A percentile compares a stretch with the other conserved stretches of the same genome.
These are phyloP conservation scores for Breynia disticha DNA, from an alignment of 441 rosid genomes.

Conservation along the genomic window DNA sequence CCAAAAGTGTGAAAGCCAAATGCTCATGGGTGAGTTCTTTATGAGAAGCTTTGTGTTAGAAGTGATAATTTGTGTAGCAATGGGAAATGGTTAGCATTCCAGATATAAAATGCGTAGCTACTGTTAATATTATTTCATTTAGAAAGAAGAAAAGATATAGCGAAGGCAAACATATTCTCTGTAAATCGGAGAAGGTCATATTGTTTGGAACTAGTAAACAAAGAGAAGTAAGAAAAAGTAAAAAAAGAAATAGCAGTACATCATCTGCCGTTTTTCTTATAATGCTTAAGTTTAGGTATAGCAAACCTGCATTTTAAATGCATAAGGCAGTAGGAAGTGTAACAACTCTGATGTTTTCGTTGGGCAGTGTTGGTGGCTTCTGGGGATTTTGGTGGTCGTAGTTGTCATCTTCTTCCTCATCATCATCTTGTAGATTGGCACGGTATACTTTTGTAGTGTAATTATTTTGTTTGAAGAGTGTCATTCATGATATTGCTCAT, in stretches of 20 bases:
- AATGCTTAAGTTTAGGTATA: not conserved
- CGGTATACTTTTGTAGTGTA: conserved; percentile 10
- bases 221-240: no score
- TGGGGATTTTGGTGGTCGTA: conserved; percentile 39
- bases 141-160: no score
- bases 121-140: no score
- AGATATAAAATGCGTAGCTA: not conserved
- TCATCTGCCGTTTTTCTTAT: no score
- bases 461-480: conserved; percentile 4
- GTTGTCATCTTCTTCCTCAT: conserved; percentile 36
- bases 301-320: not conserved
- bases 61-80: not conserved
- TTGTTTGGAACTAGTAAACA: no score
- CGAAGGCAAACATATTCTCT: no score
- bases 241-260: no score
- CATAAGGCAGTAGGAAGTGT: not conserved
- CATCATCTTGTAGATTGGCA: conserved; percentile 29
- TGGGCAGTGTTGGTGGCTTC: conserved; percentile 72
- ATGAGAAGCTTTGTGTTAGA: not conserved
- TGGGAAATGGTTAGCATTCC: not conserved
- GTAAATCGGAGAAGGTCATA: no score
- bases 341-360: not conserved
- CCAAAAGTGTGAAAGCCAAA: conserved; percentile 49
- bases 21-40: conserved; percentile 44
- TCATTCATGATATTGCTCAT: not conserved